Evolutionary conservation across 345 rosid genomes (phyloP).

Genomic region (Linum lewisii): DNA sequence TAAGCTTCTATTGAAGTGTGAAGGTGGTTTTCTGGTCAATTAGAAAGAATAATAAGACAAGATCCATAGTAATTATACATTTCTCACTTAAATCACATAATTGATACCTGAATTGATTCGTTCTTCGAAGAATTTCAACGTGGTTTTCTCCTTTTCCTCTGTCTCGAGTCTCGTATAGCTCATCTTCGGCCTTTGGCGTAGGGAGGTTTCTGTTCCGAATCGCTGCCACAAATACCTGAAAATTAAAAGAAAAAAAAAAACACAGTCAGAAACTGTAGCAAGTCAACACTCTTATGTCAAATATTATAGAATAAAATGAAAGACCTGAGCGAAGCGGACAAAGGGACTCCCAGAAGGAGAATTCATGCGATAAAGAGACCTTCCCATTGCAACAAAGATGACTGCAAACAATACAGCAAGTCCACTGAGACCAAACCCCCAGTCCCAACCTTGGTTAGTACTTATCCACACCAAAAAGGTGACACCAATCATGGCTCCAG

Average conservation of each 20-base stretch:
- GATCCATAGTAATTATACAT: no score
- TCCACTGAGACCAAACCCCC: background rate
- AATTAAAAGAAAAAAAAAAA: no score
- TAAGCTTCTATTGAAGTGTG: no score
- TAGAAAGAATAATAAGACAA: no score
- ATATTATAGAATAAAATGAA: no score
- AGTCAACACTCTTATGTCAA: no score
- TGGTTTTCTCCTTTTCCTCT: background rate
- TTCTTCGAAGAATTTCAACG: background rate
- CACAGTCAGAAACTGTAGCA: background rate
- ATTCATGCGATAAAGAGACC: background rate
- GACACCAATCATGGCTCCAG: background rate
- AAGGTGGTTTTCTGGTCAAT: no score
- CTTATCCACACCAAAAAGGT: background rate
- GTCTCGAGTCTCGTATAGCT: background rate
- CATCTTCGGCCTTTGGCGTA: background rate
- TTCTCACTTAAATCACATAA: no score
- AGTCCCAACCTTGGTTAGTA: background rate
- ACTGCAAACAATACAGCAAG: background rate
- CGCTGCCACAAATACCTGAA: conserved; percentile 2
- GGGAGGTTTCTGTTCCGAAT: background rate
- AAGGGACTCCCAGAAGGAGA: background rate
- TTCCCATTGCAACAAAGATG: background rate
- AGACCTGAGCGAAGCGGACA: background rate
- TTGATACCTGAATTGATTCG: background rate